A percentile compares a stretch with the other conserved stretches of the same genome.
These are phyloP conservation scores for Oryza glaberrima DNA, from an alignment of 176 grass and related monocot genomes.

Conservation along the genomic window DNA sequence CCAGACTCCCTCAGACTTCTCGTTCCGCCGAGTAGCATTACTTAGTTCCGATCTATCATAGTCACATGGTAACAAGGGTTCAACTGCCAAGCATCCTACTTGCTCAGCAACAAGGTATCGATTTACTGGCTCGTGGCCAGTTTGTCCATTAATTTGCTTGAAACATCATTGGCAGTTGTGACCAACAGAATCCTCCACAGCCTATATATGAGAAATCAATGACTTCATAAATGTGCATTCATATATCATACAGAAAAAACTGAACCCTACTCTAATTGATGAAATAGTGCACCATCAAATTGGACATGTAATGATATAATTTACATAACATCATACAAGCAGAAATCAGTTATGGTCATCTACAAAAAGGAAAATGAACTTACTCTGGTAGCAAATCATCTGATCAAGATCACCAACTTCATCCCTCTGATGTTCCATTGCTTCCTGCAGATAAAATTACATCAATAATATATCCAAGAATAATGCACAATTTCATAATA, in stretches of 20 bases:
- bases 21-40: neutral
- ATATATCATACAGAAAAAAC: conserved; percentile 25
- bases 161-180: conserved; percentile 19
- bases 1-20: neutral
- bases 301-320: neutral
- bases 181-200: conserved; percentile 26
- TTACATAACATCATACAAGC: neutral
- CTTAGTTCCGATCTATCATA: neutral
- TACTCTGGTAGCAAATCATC: conserved; percentile 34
- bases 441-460: conserved; percentile 30
- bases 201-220: conserved; percentile 27
- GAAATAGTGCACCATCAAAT: neutral
- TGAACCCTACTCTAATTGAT: neutral
- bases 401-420: conserved; percentile 1
- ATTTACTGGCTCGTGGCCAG: neutral
- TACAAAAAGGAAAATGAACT: conserved; percentile 31
- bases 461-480: neutral
- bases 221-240: neutral
- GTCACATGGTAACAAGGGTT: neutral
- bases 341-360: neutral
- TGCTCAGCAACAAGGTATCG: neutral
- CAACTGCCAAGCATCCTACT: neutral
- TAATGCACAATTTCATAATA: neutral
- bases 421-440: neutral
- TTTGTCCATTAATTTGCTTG: neutral